Evolutionary conservation across 768 basidiomycete genomes (phyloP), one percentile per base, ranked within the genome.

Genomic region (Agaricus blazei): DNA sequence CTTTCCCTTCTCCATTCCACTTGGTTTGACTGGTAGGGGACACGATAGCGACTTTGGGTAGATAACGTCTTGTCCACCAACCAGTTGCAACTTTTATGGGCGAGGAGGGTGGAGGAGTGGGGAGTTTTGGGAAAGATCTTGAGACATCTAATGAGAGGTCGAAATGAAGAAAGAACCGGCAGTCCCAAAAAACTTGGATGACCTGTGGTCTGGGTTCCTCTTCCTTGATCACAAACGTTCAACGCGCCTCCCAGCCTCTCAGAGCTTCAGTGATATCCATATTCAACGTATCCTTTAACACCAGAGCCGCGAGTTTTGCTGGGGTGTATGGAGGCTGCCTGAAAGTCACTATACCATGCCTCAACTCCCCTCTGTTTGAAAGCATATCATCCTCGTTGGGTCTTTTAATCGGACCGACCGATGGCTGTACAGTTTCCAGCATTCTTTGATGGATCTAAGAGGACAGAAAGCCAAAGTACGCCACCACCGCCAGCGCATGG

Each of bases 381-480:
- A 59, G 63, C 19, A 60, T 60, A 12, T 37, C 23, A 24, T 44
- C 27, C 14, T 55, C 19, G 27, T 49, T 41, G 23, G 59, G 56
- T 9, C 28, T 54, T 28, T 56, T 56, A 26, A 53, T 57, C 41
- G 26, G 54, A 3, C 50, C 54, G 1, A 19, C 42, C 57, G 1
- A 12, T 6, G 15, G 41, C 58, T 23, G 48, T 14, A 51, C 12
- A 51, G 15, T 38, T 48, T 31, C 27, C 7, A 8, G 28, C 40
- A 41, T 7, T 24, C 23, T 44, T 23, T 1, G 23, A 43, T 7
- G 54, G 3, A 26, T 56, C 48, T 9, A 78, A 64, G 27, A 74
- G 55, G 7, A 81, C 78, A 5, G 86, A 85, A 3, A 72, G 70
- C 85, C 85, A 90, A 37, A 82, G 63, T 2, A 90, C 87, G 14